Evolutionary conservation across 176 grass and related monocot species (phyloP), one percentile per base, ranked within the genome.

Genomic region (Rhynchospora tenuis): DNA sequence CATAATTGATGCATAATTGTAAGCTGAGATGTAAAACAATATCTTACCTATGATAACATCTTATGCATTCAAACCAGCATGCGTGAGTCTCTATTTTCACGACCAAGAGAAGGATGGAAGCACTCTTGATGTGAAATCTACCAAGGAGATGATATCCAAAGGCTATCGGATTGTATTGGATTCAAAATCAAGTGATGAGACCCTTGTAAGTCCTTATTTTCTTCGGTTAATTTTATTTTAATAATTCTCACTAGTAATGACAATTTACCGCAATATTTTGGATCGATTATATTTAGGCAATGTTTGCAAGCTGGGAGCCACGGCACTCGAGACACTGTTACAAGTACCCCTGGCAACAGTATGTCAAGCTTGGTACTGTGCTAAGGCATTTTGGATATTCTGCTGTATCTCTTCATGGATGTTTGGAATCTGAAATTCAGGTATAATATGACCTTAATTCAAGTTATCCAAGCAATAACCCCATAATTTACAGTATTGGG

Each of bases 241-340:
- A 4, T 9, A 75, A 52, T 45, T 75, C 47, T 75, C 23, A 50
- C 23, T 47, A 28, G 14, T 85, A 61, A 81, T 65, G 60, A 58
- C 17, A 66, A 73, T 14, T 47, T 28, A 29, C 11, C 47, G 6
- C 28, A 13, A 51, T 73, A 73, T 75, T 54, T 75, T 54, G 72
- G 48, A 29, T 46, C 13, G 52, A 75, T 51, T 84, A 80, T 87
- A 33, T 2, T 9, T 89, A 98, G 95, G 95, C 92, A 87, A 79
- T 88, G 17, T 98, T 93, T 86, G 95, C 92, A 83, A 95, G 95
- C 86, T 98, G 95, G 95, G 95, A 98, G 75, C 95, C 95, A 54
- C 90, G 92, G 81, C 92, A 98, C 83, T 91, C 95, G 0, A 91
- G 82, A 88, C 90, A 90, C 58, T 95, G 95, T 45, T 91, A 98